These are phyloP conservation scores for Rusavskia elegans DNA, from an alignment of 495 filamentous ascomycete genomes.

Conservation along the genomic window DNA sequence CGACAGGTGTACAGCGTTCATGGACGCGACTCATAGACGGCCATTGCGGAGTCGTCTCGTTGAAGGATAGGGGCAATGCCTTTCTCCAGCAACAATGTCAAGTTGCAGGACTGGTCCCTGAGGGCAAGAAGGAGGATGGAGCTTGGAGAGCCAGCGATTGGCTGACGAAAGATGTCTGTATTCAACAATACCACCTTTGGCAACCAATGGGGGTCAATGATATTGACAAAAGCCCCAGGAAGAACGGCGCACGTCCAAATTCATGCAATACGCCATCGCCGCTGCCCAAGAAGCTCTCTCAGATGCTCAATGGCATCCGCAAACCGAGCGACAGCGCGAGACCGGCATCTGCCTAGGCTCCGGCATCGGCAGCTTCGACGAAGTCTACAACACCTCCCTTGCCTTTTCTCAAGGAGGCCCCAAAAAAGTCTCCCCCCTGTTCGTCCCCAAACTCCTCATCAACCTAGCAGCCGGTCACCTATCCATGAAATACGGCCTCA, in stretches of 20 bases:
- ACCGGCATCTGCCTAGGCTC: slow-evolving; percentile 86
- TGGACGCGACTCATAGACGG: slow-evolving; percentile 72
- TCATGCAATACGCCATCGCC: slow-evolving; percentile 81
- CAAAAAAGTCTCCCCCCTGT: slow-evolving; percentile 80
- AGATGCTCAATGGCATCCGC: slow-evolving; percentile 69
- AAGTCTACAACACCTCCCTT: slow-evolving; percentile 69
- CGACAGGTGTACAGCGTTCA: slow-evolving; percentile 48
- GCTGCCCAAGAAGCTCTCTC: slow-evolving; percentile 73
- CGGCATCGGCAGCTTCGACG: slow-evolving; percentile 86
- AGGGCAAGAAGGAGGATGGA: slow-evolving; percentile 37
- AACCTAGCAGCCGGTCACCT: slow-evolving; percentile 91
- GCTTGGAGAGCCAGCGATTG: slow-evolving; percentile 64
- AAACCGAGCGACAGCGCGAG: slow-evolving; percentile 42
- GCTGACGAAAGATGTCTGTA: slow-evolving; percentile 40
- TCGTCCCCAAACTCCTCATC: slow-evolving; percentile 83
- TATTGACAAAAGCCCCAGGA: slow-evolving; percentile 28
- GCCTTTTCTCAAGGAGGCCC: slow-evolving; percentile 62
- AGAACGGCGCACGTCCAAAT: slow-evolving; percentile 74
- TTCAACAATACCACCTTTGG: no score
- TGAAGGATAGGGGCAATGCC: slow-evolving; percentile 36
- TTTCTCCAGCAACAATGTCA: slow-evolving; percentile 64
- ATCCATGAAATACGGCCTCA: slow-evolving; percentile 82
- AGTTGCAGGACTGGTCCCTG: slow-evolving; percentile 70
- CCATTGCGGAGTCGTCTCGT: slow-evolving; percentile 63
- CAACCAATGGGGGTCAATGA: neutral